Percentiles rank a stretch among this genome's conserved stretches.
Conservation (phyloP, 2,329 filamentous ascomycete genomes). For the Plectosphaerella cucumerina region DNA sequence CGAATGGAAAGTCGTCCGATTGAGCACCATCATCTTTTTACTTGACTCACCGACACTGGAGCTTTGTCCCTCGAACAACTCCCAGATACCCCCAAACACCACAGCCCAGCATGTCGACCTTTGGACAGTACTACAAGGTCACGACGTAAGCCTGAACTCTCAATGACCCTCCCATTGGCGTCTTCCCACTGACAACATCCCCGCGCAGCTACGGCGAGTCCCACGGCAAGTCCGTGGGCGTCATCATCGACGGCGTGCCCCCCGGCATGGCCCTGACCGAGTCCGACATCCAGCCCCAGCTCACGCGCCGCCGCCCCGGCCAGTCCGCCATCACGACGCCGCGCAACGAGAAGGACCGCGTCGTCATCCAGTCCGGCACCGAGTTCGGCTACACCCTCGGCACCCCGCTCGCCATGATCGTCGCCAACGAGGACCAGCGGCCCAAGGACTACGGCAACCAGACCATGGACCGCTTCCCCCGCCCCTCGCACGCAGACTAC, state of each 20-base stretch:
- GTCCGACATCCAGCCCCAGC: slow-evolving; percentile 87
- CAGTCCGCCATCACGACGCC: slow-evolving; percentile 90
- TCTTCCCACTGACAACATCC: background rate
- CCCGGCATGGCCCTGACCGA: slow-evolving; percentile 84
- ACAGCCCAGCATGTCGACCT: slow-evolving; percentile 71
- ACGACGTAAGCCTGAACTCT: slow-evolving; percentile 60
- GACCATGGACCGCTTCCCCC: slow-evolving; percentile 88
- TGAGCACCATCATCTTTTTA: slow-evolving; percentile 2
- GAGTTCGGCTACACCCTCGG: slow-evolving; percentile 88
- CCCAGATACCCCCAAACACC: slow-evolving; percentile 1
- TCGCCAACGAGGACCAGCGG: slow-evolving; percentile 88
- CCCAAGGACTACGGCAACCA: slow-evolving; percentile 86
- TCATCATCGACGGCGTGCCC: slow-evolving; percentile 90
- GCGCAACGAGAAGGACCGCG: slow-evolving; percentile 84
- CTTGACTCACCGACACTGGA: slow-evolving; percentile 9
- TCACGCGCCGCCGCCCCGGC: slow-evolving; percentile 84
- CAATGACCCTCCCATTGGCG: slow-evolving; percentile 9
- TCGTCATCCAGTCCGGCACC: slow-evolving; percentile 88
- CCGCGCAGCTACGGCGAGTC: slow-evolving; percentile 51
- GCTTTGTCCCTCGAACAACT: slow-evolving; percentile 1
- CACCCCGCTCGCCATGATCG: slow-evolving; percentile 82
- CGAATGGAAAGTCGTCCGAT: background rate
- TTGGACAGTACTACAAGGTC: slow-evolving; percentile 76
- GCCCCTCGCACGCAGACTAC: slow-evolving; percentile 92
- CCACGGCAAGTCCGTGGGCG: slow-evolving; percentile 88